Base-by-base conservation (phyloP, 2,329 filamentous ascomycete species). In the Botrytis hyacinthi region DNA sequence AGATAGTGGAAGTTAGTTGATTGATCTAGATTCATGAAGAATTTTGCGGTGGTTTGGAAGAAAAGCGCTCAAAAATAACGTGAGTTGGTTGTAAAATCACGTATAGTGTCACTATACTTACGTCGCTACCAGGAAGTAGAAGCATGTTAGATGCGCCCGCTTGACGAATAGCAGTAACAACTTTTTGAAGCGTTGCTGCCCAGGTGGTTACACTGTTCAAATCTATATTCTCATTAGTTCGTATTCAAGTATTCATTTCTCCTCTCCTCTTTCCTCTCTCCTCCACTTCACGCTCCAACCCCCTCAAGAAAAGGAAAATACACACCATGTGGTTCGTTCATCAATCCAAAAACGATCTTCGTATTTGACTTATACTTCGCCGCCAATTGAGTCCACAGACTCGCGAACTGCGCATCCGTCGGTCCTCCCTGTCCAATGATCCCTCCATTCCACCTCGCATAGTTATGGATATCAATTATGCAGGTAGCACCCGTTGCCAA, bases 351-450 rank as follows among this genome's bases (percentile, higher is more conserved):
- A 5, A 87, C 84, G 40, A 92, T 82, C 74, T 86, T 88, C 54
- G 84, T 79, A 68, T 88, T 81, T 9, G 78, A 78, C 35, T 84
- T 85, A 80, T 92, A 92, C 78, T 88, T 88, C 1, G 81, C 83
- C 1, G 90, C 90, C 7, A 90, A 80, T 73, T 87, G 83, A 1
- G 79, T 80, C 90, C 90, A 92, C 8, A 92, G 81, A 60, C 82
- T 82, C 5, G 70, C 72, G 85, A 92, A 89, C 22, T 89, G 74
- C 82, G 85, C 86, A 78, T 91, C 85, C 0, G 85, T 85, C 0
- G 89, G 89, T 0, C 89, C 90, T 35, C 89, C 90, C 78, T 92
- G 90, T 1, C 90, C 90, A 73, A 92, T 86, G 76, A 92, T 88
- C 4, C 81, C 81, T 22, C 87, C 87, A 76, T 92, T 86, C 84